These are phyloP conservation scores for Ceratobasidium sp. DNA, from an alignment of 1,284 basidiomycete species.

Conservation along the genomic window DNA sequence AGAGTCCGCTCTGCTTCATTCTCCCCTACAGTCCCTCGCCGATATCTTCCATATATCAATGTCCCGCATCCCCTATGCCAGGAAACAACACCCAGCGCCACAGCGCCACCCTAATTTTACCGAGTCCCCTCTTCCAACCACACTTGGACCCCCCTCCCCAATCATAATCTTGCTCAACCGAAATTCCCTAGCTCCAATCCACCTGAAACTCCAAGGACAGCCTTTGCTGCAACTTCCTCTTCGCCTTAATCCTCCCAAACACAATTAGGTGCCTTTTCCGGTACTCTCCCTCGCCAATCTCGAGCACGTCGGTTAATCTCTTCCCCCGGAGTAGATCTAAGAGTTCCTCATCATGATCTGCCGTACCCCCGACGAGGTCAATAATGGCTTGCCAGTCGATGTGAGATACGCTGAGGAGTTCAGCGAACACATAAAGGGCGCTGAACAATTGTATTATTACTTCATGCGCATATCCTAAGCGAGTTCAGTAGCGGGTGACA, in stretches of 20 bases:
- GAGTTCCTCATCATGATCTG: conserved; percentile 74
- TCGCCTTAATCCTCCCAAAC: conserved; percentile 83
- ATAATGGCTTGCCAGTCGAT: conserved; percentile 58
- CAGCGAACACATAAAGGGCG: conserved; percentile 61
- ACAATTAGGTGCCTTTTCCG: conserved; percentile 75
- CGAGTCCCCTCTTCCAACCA: conserved; percentile 23
- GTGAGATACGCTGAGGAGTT: conserved; percentile 66
- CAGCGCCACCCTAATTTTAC: no score
- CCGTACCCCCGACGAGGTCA: conserved; percentile 52
- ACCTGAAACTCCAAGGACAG: conserved; percentile 34
- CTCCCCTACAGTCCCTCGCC: no score
- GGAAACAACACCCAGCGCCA: no score
- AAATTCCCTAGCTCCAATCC: background rate
- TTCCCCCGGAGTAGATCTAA: conserved; percentile 67
- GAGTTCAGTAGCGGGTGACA: conserved; percentile 25
- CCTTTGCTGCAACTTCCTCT: conserved; percentile 69
- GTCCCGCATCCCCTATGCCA: no score
- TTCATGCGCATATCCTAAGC: conserved; percentile 58
- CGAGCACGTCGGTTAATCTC: conserved; percentile 68
- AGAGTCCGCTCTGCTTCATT: no score
- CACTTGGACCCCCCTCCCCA: conserved; percentile 36
- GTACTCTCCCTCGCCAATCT: conserved; percentile 72
- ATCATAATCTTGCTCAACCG: no score
- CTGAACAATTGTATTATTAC: conserved; percentile 81
- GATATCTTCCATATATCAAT: no score